Conservation (phyloP, 2,329 filamentous ascomycete species). For the Aspergillus flavus region DNA sequence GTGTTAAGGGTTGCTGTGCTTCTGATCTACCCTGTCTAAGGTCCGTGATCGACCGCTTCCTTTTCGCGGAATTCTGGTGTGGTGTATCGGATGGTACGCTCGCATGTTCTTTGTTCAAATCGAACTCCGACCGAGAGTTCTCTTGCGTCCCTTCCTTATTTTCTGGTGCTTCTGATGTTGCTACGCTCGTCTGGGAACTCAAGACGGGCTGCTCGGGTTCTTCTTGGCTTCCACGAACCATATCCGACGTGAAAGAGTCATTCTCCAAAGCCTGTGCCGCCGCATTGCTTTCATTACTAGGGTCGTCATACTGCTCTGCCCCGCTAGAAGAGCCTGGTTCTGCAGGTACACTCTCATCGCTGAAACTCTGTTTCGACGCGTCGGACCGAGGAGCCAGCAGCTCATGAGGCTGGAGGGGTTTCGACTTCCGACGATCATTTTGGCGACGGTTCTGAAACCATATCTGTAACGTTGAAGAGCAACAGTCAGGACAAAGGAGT, state of each 20-base stretch:
- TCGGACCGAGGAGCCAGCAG: slow-evolving; percentile 53
- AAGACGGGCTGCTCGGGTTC: slow-evolving; percentile 26
- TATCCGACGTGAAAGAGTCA: slow-evolving; percentile 19
- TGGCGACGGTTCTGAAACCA: slow-evolving; percentile 98
- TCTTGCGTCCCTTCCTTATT: slow-evolving; percentile 27
- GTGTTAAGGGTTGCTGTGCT: slow-evolving; percentile 17
- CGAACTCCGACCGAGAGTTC: slow-evolving; percentile 21
- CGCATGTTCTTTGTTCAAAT: slow-evolving; percentile 17
- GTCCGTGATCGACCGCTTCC: slow-evolving; percentile 40
- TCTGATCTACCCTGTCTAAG: slow-evolving; percentile 21
- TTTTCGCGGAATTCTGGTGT: slow-evolving; percentile 27
- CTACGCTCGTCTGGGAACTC: slow-evolving; percentile 37
- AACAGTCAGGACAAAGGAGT: slow-evolving; percentile 14
- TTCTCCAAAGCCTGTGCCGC: slow-evolving; percentile 26
- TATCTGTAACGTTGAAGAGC: slow-evolving; percentile 61
- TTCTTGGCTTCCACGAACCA: slow-evolving; percentile 30
- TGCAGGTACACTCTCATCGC: slow-evolving; percentile 32
- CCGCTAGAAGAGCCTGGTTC: slow-evolving; percentile 34
- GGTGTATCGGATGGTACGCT: slow-evolving; percentile 22
- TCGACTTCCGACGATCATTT: slow-evolving; percentile 86
- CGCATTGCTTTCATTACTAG: slow-evolving; percentile 20
- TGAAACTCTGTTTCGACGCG: slow-evolving; percentile 29
- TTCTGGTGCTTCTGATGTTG: slow-evolving; percentile 27
- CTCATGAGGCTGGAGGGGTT: slow-evolving; percentile 78
- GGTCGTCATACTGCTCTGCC: slow-evolving; percentile 30